These are phyloP conservation scores for Blastobotrys malaysiensis DNA, from an alignment of 1,139 yeast genomes.

Conservation along the genomic window DNA sequence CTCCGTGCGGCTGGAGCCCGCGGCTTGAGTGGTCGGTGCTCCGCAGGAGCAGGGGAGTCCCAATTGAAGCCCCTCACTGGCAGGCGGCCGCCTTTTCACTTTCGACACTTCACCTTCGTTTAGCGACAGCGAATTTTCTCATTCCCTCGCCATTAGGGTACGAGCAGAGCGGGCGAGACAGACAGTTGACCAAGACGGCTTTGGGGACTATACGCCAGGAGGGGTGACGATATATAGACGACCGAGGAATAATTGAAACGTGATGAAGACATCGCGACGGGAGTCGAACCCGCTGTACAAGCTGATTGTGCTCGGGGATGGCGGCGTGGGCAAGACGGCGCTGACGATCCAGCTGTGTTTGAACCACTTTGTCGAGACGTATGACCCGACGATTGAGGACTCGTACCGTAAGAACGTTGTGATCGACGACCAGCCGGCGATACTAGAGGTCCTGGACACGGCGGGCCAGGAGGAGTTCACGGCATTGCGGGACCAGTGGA, in stretches of 20 bases:
- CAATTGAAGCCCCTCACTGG: not conserved
- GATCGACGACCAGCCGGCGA: conserved; percentile 87
- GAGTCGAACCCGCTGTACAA: conserved; percentile 44
- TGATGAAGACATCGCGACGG: conserved; percentile 21
- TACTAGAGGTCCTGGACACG: conserved; percentile 89
- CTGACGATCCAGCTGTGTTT: conserved; percentile 64
- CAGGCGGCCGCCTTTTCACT: not conserved
- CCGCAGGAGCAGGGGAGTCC: conserved; percentile 1
- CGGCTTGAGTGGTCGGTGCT: not conserved
- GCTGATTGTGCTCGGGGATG: conserved; percentile 92
- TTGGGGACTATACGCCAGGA: not conserved
- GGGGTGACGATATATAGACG: not conserved
- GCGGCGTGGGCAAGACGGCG: conserved; percentile 98
- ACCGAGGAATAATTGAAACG: too few species aligned
- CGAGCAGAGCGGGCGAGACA: too few species aligned
- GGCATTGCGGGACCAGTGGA: conserved; percentile 89
- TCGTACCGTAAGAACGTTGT: conserved; percentile 89
- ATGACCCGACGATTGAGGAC: conserved; percentile 97
- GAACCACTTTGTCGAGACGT: conserved; percentile 87
- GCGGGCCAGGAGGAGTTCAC: conserved; percentile 98
- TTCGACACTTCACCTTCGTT: not conserved
- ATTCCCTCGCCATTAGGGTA: too few species aligned
- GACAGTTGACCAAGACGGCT: too few species aligned
- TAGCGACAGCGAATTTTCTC: not conserved
- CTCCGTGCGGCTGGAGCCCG: not conserved